A percentile compares a stretch with the other conserved stretches of the same genome.
Conservation (phyloP, 352 stramenopile species). For the Phytopythium ostracodes region DNA sequence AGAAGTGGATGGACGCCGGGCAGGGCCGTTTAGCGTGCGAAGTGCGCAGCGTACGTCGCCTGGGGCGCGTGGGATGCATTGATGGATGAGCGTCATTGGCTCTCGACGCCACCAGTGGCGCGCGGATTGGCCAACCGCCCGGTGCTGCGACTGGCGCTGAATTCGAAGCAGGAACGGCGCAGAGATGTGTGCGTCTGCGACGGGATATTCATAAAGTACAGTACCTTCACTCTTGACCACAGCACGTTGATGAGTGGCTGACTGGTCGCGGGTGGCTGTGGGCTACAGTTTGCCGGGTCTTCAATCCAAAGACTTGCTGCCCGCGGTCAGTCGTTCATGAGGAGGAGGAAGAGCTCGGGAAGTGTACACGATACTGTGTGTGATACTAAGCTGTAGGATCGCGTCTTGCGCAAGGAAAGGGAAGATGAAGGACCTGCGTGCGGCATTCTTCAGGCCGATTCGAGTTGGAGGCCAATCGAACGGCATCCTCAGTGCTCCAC, state of each 20-base stretch:
- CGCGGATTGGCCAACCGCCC: not conserved
- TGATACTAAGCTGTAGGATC: no score
- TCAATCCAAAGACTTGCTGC: no score
- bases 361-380: no score
- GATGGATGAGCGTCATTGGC: not conserved
- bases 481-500: not conserved
- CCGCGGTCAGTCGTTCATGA: no score
- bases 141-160: not conserved
- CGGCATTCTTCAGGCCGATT: no score
- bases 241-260: not conserved
- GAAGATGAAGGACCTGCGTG: no score
- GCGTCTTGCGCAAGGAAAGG: no score
- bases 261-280: not conserved
- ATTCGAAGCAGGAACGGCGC: not conserved
- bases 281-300: no score
- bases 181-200: not conserved
- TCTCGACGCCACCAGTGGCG: not conserved
- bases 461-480: no score
- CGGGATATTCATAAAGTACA: no score
- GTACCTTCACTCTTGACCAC: slow-evolving; percentile 1
- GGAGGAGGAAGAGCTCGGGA: no score
- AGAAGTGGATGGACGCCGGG: not conserved
- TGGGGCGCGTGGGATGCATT: not conserved
- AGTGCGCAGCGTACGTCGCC: not conserved
- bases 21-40: not conserved